Conservation (phyloP, 768 basidiomycete species). For the Russula lepida region DNA sequence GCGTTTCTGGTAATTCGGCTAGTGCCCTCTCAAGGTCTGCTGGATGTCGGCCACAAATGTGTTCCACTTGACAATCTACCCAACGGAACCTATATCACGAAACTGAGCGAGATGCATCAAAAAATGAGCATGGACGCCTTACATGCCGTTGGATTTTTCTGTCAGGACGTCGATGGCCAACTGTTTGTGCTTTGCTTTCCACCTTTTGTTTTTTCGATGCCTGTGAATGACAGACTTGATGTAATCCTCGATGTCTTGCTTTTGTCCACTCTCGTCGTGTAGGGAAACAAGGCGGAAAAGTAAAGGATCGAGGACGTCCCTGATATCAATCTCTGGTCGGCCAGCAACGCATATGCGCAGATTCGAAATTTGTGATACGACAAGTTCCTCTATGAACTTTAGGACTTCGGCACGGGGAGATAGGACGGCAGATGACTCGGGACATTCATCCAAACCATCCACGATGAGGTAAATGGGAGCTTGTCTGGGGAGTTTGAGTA, state of each 20-base stretch:
- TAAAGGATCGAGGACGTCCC: neutral
- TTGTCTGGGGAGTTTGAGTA: neutral
- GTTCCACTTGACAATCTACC: no score
- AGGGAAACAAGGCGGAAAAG: neutral
- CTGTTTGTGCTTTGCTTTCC: neutral
- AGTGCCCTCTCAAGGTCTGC: no score
- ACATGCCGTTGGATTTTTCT: conserved; percentile 3
- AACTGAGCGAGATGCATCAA: neutral
- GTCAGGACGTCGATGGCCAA: neutral
- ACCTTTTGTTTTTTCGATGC: neutral
- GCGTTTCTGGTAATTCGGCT: no score
- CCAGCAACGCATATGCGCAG: neutral
- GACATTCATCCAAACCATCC: neutral
- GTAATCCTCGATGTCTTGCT: neutral
- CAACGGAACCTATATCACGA: no score
- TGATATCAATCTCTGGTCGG: neutral
- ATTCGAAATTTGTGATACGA: neutral
- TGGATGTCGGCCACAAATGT: no score
- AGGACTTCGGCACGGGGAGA: neutral
- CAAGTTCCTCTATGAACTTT: neutral
- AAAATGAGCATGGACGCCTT: neutral
- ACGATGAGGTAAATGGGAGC: neutral
- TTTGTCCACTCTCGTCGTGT: neutral
- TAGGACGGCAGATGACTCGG: neutral
- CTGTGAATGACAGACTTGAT: neutral